A percentile compares a stretch with the other conserved stretches of the same genome.
These are phyloP conservation scores for Cucurbita argyrosperma DNA, from an alignment of 306 rosid species.

Conservation along the genomic window DNA sequence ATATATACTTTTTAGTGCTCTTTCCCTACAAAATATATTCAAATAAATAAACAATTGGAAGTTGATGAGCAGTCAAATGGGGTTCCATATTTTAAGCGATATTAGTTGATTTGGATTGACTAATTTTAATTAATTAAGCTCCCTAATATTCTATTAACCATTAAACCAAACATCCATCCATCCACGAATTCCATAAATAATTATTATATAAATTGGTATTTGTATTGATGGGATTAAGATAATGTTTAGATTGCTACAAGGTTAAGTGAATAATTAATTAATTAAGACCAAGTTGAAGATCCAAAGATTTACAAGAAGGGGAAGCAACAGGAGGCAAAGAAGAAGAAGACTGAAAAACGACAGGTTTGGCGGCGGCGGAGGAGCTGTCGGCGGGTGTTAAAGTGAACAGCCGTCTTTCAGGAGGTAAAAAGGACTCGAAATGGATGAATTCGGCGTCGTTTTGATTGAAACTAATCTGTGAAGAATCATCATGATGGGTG, in stretches of 20 bases:
- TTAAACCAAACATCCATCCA: too few species aligned
- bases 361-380: background rate
- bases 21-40: background rate
- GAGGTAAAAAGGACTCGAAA: background rate
- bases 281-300: conserved; percentile 62
- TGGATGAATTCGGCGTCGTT: background rate
- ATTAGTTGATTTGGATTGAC: conserved; percentile 7
- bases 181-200: too few species aligned
- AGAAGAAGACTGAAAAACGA: background rate
- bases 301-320: conserved; percentile 35
- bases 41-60: background rate
- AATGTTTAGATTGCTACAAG: background rate
- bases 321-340: conserved; percentile 17
- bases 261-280: background rate
- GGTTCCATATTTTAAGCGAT: background rate
- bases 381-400: background rate
- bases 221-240: background rate
- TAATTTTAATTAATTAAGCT: background rate
- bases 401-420: background rate
- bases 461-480: conserved; percentile 38
- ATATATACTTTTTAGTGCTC: background rate
- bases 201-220: background rate
- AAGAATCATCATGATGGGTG: conserved; percentile 13
- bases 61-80: background rate
- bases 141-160: background rate